Evolutionary conservation across 805 yeast genomes (phyloP).

Genomic region (Yarrowia osloensis): DNA sequence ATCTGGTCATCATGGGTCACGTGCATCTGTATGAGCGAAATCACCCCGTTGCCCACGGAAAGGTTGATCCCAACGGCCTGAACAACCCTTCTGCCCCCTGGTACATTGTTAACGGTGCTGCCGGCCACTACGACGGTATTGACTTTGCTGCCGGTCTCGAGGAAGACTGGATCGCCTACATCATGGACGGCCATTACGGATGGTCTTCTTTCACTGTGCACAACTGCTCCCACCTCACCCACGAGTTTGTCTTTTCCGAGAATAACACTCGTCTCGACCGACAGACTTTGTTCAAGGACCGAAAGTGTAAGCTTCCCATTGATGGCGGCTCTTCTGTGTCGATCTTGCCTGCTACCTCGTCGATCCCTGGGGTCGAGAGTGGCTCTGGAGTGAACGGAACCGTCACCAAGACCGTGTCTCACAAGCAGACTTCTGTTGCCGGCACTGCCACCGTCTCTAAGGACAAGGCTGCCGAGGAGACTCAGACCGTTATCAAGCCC

Average conservation of each 20-base stretch:
- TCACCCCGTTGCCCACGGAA: slow-evolving; percentile 35
- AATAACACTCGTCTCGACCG: slow-evolving; percentile 39
- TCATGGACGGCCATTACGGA: slow-evolving; percentile 35
- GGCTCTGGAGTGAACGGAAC: not conserved
- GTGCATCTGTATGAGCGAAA: slow-evolving; percentile 38
- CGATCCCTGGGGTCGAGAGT: slow-evolving; percentile 19
- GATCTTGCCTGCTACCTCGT: not conserved
- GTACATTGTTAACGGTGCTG: slow-evolving; percentile 42
- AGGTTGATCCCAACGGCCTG: slow-evolving; percentile 39
- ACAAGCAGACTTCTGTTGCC: not conserved
- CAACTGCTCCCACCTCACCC: slow-evolving; percentile 41
- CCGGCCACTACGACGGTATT: slow-evolving; percentile 41
- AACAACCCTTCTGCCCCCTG: slow-evolving; percentile 41
- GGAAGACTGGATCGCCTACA: slow-evolving; percentile 31
- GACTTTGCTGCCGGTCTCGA: slow-evolving; percentile 31
- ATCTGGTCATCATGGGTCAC: slow-evolving; percentile 38
- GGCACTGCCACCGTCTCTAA: not conserved
- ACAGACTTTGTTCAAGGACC: slow-evolving; percentile 39
- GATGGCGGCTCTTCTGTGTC: not conserved
- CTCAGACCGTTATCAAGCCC: slow-evolving; percentile 1
- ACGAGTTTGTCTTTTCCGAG: slow-evolving; percentile 39
- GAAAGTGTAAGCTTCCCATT: slow-evolving; percentile 17
- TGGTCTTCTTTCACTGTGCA: slow-evolving; percentile 41
- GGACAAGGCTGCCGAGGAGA: not conserved
- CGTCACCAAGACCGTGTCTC: not conserved